phyloP scores from a whole-genome alignment of 2,329 filamentous ascomycete species.

The Escovopsis sp. region DNA sequence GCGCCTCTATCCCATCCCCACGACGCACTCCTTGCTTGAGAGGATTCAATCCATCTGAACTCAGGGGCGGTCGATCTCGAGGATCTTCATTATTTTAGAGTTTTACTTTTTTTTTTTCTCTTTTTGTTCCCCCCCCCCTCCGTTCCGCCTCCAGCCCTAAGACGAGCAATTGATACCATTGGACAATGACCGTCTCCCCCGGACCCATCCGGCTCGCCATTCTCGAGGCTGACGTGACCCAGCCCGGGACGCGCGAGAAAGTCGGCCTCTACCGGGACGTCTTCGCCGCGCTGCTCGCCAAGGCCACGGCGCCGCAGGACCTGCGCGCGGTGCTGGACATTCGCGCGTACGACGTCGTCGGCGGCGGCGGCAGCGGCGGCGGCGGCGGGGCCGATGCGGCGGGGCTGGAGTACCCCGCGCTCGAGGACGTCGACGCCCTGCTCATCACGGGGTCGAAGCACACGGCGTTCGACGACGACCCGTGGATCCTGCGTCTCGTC shows the following conservation, averaged over 20 bases:
- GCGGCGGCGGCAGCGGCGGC: slow-evolving; percentile 8
- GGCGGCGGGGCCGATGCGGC: slow-evolving; percentile 25
- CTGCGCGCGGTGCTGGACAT: slow-evolving; percentile 39
- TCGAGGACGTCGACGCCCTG: slow-evolving; percentile 67
- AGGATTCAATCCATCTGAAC: too few species aligned
- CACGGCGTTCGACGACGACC: slow-evolving; percentile 27
- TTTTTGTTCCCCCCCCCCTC: not conserved
- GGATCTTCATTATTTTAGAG: not conserved
- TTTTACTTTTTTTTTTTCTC: not conserved
- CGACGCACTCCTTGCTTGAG: too few species aligned
- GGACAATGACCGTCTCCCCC: not conserved
- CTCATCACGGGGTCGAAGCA: slow-evolving; percentile 63
- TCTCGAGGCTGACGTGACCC: slow-evolving; percentile 74
- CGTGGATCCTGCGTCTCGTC: slow-evolving; percentile 29
- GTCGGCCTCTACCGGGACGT: slow-evolving; percentile 62
- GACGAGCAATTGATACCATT: not conserved
- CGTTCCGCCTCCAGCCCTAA: not conserved
- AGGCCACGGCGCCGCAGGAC: slow-evolving; percentile 30
- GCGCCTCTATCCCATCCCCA: too few species aligned
- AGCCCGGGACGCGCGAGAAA: slow-evolving; percentile 45
- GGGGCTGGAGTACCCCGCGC: slow-evolving; percentile 48
- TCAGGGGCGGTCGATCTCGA: not conserved
- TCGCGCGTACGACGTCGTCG: slow-evolving; percentile 56
- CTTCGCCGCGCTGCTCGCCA: slow-evolving; percentile 45
- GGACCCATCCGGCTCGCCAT: slow-evolving; percentile 61